Base-by-base conservation (phyloP, 2,329 filamentous ascomycete species). In the Grosmannia huntii region DNA sequence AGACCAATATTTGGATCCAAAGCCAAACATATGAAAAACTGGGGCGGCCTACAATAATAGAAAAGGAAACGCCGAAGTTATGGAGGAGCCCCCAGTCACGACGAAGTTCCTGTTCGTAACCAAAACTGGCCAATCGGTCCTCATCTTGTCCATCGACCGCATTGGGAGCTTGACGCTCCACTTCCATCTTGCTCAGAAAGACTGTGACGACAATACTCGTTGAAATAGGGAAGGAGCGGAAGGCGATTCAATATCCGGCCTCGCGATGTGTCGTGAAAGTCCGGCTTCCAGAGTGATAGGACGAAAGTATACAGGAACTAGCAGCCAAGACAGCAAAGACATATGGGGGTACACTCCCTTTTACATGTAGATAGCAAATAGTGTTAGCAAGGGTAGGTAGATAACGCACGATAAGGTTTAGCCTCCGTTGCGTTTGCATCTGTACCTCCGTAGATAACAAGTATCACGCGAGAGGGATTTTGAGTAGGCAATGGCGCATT, bases 31-130 rank as follows among this genome's bases (percentile, higher is more conserved):
- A 19, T 16, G 7, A 7, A n/a, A 44, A n/a, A 2, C 4, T 6
- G 19, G 21, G 16, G 10, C 6, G 27, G 4, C 76, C 61, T 65
- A 80, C 77, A 65, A 83, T 83, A 63, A 83, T 83, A 6, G 78
- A 81, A 65, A 83, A 83, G 0, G 79, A 82, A 7, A 83, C 78
- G 31, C 80, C 80, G 69, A 83, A 83, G 64, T 83, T 83, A 64
- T 83, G 80, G 56, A 77, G 69, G 60, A 83, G 64, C 5, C 77
- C 75, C 80, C 80, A 83, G 66, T 82, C 78, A 54, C 80, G 72
- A 41, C 75, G 73, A 62, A 83, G 67, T 63, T 82, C 80, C 61
- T 83, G 80, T 65, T 80, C 78, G 66, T 84, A 84, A 1, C 81
- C 81, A 63, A 83, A 74, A 62, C 79, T 73, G 4, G 76, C 78